Evolutionary conservation across 345 rosid species (phyloP).

Genomic region (Dipteronia sinensis): DNA sequence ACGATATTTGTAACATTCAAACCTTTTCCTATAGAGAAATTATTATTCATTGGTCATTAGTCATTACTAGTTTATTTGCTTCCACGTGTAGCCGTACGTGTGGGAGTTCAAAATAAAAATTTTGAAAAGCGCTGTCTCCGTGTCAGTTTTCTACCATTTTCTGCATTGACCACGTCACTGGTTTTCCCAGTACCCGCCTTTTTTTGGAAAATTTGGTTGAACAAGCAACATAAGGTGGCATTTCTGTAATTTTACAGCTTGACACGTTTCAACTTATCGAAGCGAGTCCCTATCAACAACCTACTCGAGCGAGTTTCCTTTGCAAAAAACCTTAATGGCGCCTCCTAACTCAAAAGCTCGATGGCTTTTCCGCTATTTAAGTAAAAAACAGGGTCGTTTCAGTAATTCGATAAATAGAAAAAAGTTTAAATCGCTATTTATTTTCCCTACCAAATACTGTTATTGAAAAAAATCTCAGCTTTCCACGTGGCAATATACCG

Average conservation of each 20-base stretch:
- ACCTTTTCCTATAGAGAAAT: too few species aligned
- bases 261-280: neutral
- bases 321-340: slow-evolving; percentile 9
- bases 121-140: neutral
- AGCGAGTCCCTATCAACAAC: neutral
- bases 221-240: neutral
- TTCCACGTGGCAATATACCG: slow-evolving; percentile 13
- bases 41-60: too few species aligned
- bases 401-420: neutral
- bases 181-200: neutral
- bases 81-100: slow-evolving; percentile 2
- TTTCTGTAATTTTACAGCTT: neutral
- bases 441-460: slow-evolving; percentile 13
- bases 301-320: neutral
- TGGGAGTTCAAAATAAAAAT: neutral
- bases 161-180: too few species aligned
- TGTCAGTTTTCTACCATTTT: neutral
- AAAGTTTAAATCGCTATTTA: slow-evolving; percentile 8
- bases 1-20: too few species aligned
- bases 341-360: slow-evolving; percentile 19
- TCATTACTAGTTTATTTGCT: neutral
- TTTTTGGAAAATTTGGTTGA: neutral
- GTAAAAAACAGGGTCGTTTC: neutral
- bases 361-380: slow-evolving; percentile 27
- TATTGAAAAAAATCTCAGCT: slow-evolving; percentile 21